Base-by-base conservation (phyloP, 2,329 filamentous ascomycete species). In the Pseudocercospora fijiensis region DNA sequence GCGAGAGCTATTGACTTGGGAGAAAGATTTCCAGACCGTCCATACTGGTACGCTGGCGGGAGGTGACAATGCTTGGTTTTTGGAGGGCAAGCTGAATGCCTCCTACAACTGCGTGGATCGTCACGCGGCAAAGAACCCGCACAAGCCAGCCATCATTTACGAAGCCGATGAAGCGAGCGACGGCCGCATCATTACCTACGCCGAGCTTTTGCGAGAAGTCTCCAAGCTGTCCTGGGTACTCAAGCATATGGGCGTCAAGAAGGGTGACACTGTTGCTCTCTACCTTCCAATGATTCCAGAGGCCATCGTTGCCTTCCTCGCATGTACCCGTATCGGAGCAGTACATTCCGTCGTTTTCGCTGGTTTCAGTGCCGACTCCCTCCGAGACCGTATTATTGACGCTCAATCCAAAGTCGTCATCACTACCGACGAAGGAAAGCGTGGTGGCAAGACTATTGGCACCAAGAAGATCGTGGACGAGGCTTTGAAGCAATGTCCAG, bases 391-490 rank as follows among this genome's bases (percentile, higher is more conserved):
- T 75, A 93, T 99, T 73, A 83, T 95, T 65, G 95, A 99, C 76
- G 94, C 90, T 64, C 82, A 91, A 71, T 94, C 90, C 78, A 96
- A 90, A 82, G 91, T 98, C 60, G 90, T 98, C 79, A 97, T 99
- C 76, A 99, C 95, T 65, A 90, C 92, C 1, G 95, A 99, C 77
- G 95, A 99, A 84, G 95, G 95, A 76, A 96, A 96, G 86, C 92
- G 95, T 74, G 95, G 95, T 73, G 95, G 95, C 77, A 99, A 98
- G 84, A 80, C 96, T 74, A 97, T 99, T 76, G 91, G 91, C 74
- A 98, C 94, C 73, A 98, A 99, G 88, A 96, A 96, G 84, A 98
- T 99, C 76, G 95, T 98, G 71, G 95, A 99, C 75, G 95, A 98
- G 76, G 94, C 94, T 41, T 85, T 99, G 65, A 96, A 95, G 84